Percentiles rank a stretch among this genome's conserved stretches.
phyloP scores from a whole-genome alignment of 768 basidiomycete genomes.

The Boletus rufocinnamomeus region DNA sequence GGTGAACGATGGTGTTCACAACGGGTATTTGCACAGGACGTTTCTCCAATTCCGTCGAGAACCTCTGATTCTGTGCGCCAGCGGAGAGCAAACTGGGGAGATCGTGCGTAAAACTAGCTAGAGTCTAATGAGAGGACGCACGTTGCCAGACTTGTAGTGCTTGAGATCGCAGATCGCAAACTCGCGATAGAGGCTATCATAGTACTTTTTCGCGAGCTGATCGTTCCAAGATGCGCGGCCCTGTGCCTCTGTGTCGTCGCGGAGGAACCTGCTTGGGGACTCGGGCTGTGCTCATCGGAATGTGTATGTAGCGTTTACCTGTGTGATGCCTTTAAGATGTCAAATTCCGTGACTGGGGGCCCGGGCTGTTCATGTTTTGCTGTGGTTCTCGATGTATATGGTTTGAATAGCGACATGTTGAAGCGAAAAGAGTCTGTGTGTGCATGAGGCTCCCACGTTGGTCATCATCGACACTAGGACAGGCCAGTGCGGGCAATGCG shows the following conservation, averaged over 20 bases:
- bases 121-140: conserved; percentile 38
- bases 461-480: too few relatives aligned
- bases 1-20: conserved; percentile 62
- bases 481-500: too few relatives aligned
- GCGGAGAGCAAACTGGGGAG: conserved; percentile 74
- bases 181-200: conserved; percentile 85
- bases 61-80: conserved; percentile 96
- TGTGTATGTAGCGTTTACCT: conserved; percentile 42
- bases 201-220: conserved; percentile 85
- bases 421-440: neutral
- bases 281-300: neutral
- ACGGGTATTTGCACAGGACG: conserved; percentile 86
- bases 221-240: conserved; percentile 66
- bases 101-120: neutral
- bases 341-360: conserved; percentile 58
- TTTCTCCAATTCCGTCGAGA: conserved; percentile 79
- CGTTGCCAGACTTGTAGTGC: conserved; percentile 92
- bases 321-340: conserved; percentile 73
- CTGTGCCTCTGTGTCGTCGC: conserved; percentile 46
- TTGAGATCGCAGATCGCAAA: conserved; percentile 92
- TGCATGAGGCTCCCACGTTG: conserved; percentile 3
- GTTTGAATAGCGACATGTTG: conserved; percentile 16
- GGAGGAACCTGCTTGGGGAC: conserved; percentile 61
- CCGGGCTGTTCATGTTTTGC: neutral
- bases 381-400: conserved; percentile 14